Conservation (phyloP, 768 basidiomycete species). For the Psilocybe cubensis region DNA sequence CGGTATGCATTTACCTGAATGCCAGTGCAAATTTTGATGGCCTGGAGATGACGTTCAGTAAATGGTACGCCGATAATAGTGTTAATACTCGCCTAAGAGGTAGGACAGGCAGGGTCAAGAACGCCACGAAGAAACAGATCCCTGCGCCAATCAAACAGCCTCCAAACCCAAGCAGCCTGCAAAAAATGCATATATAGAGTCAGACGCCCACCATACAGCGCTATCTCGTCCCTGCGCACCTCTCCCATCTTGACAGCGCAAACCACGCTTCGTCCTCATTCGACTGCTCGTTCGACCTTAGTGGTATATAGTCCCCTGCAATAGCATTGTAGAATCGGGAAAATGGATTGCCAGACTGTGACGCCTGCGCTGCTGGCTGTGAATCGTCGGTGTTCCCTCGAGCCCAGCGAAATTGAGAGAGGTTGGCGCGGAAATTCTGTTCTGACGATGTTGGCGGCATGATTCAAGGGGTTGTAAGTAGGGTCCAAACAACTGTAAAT, state of each 20-base stretch:
- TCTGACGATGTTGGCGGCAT: slow-evolving; percentile 45
- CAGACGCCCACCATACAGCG: not conserved
- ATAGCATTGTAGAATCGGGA: slow-evolving; percentile 87
- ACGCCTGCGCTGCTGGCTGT: slow-evolving; percentile 40
- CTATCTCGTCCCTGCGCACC: slow-evolving; percentile 45
- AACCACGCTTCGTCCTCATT: slow-evolving; percentile 98
- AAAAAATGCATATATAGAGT: not conserved
- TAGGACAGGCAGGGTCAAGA: slow-evolving; percentile 73
- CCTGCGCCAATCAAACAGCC: slow-evolving; percentile 88
- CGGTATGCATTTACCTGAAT: slow-evolving; percentile 58
- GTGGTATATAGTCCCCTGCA: slow-evolving; percentile 86
- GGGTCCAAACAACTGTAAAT: slow-evolving; percentile 24
- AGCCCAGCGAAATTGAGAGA: slow-evolving; percentile 90
- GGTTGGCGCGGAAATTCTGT: slow-evolving; percentile 71
- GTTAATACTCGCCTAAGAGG: slow-evolving; percentile 37
- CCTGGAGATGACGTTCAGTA: slow-evolving; percentile 41
- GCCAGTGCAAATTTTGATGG: slow-evolving; percentile 92
- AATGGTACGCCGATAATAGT: not conserved
- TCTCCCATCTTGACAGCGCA: slow-evolving; percentile 91
- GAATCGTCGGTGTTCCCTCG: slow-evolving; percentile 74
- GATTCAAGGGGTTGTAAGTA: slow-evolving; percentile 9
- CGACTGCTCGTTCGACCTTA: slow-evolving; percentile 77
- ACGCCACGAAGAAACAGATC: slow-evolving; percentile 92
- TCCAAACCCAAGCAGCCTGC: slow-evolving; percentile 87
- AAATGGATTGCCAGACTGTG: slow-evolving; percentile 65